These are phyloP conservation scores for Aschersonia sp. DNA, from an alignment of 2,329 filamentous ascomycete genomes.

Conservation along the genomic window DNA sequence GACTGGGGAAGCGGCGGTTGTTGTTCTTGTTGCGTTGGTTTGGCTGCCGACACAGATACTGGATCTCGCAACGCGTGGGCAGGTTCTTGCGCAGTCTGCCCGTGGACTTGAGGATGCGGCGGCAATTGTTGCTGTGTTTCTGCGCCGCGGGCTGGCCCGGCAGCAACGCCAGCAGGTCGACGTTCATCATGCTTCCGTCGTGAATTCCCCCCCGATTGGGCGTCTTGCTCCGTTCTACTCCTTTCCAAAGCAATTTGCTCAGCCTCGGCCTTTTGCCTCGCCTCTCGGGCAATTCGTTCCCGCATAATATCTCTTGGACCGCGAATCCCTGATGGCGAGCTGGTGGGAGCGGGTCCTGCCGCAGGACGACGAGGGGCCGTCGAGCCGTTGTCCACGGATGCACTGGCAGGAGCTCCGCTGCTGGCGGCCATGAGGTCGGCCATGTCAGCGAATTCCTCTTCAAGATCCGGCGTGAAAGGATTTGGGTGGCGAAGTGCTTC, in stretches of 20 bases:
- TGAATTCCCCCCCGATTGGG: constrained; percentile 37
- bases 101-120: constrained; percentile 6
- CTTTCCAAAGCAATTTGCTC: constrained; percentile 40
- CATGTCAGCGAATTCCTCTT: constrained; percentile 87
- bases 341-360: constrained; percentile 33
- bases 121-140: constrained; percentile 11
- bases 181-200: constrained; percentile 44
- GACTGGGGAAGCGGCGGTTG: constrained; percentile 1
- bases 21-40: constrained; percentile 3
- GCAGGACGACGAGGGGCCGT: constrained; percentile 28
- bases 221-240: constrained; percentile 43
- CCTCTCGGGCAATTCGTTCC: constrained; percentile 65
- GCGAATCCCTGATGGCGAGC: constrained; percentile 52
- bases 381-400: constrained; percentile 39
- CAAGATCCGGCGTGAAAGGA: constrained; percentile 66
- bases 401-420: constrained; percentile 35
- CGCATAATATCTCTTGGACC: constrained; percentile 89
- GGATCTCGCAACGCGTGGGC: constrained; percentile 7
- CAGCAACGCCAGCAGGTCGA: constrained; percentile 37
- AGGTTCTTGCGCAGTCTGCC: constrained; percentile 12
- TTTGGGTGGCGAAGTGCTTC: constrained; percentile 75
- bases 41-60: constrained; percentile 4
- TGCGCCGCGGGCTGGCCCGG: constrained; percentile 15
- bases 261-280: constrained; percentile 50
- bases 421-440: constrained; percentile 57